Evolutionary conservation across 2,329 filamentous ascomycete genomes (phyloP).

Genomic region (Pseudohalonectria lignicola): DNA sequence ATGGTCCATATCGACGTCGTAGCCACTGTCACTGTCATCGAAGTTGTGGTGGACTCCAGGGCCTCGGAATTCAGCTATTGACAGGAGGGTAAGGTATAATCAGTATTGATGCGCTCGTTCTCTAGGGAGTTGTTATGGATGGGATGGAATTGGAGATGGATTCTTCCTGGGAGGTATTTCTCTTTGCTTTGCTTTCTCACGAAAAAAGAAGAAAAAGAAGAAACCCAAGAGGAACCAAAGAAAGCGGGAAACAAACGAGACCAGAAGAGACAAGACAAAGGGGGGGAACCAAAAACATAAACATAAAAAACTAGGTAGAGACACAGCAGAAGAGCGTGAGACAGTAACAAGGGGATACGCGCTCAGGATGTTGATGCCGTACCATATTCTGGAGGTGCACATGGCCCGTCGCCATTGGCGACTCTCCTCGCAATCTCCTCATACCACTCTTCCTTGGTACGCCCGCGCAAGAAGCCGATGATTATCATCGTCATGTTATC

Average conservation of each 20-base stretch:
- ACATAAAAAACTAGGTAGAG: neutral
- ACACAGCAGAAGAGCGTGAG: neutral
- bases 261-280: too few relatives aligned
- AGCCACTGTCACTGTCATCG: conserved; percentile 68
- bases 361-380: conserved; percentile 44
- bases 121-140: too few relatives aligned
- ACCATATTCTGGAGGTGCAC: conserved; percentile 98
- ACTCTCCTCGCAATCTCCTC: conserved; percentile 89
- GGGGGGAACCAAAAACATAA: too few relatives aligned
- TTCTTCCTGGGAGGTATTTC: too few relatives aligned
- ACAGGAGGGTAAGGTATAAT: conserved; percentile 13
- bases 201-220: neutral
- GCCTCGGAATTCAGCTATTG: conserved; percentile 70
- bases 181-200: too few relatives aligned
- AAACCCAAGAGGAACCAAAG: too few relatives aligned
- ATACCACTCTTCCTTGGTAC: conserved; percentile 97
- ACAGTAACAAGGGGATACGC: conserved; percentile 3
- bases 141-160: too few relatives aligned
- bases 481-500: conserved; percentile 99
- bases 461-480: conserved; percentile 79
- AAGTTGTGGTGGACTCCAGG: conserved; percentile 74
- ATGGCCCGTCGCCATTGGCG: conserved; percentile 92
- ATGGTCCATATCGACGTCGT: conserved; percentile 63
- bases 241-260: too few relatives aligned
- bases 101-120: conserved; percentile 6